Percentiles rank a stretch among this genome's conserved stretches.
phyloP scores from a whole-genome alignment of 441 rosid species.

The Erodium moschatum region DNA sequence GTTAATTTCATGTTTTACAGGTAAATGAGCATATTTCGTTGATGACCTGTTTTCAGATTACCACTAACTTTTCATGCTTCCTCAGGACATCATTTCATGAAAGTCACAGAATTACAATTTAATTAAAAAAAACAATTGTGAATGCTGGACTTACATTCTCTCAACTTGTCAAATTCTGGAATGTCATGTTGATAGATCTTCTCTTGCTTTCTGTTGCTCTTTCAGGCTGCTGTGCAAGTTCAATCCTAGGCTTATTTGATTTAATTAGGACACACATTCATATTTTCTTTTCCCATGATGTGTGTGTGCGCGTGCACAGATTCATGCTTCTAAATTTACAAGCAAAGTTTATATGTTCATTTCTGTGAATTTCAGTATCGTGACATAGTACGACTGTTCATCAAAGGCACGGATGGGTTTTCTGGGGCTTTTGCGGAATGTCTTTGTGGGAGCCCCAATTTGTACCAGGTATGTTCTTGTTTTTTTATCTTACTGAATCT shows the following conservation, averaged over 20 bases:
- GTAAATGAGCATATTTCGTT: not conserved
- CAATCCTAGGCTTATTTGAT: not conserved
- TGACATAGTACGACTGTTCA: slow-evolving; percentile 75
- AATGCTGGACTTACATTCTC: not conserved
- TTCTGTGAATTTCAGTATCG: slow-evolving; percentile 55
- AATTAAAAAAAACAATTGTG: not conserved
- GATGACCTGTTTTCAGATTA: not conserved
- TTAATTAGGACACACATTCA: not conserved
- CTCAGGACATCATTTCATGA: slow-evolving; percentile 8
- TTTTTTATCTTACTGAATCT: slow-evolving; percentile 7
- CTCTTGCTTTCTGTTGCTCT: not conserved
- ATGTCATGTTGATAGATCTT: not conserved
- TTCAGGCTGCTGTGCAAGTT: not conserved
- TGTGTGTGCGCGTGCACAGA: not conserved
- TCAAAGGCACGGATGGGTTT: slow-evolving; percentile 84
- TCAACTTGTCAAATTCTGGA: not conserved
- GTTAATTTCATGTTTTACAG: not conserved
- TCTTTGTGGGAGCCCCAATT: slow-evolving; percentile 82
- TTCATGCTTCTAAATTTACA: not conserved
- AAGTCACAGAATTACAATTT: not conserved
- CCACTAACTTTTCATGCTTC: not conserved
- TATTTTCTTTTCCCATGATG: not conserved
- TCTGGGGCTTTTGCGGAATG: slow-evolving; percentile 93
- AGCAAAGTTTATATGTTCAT: slow-evolving; percentile 15
- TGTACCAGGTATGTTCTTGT: slow-evolving; percentile 58